phyloP scores from a whole-genome alignment of 257 asterid species.

The Asclepias syriaca region DNA sequence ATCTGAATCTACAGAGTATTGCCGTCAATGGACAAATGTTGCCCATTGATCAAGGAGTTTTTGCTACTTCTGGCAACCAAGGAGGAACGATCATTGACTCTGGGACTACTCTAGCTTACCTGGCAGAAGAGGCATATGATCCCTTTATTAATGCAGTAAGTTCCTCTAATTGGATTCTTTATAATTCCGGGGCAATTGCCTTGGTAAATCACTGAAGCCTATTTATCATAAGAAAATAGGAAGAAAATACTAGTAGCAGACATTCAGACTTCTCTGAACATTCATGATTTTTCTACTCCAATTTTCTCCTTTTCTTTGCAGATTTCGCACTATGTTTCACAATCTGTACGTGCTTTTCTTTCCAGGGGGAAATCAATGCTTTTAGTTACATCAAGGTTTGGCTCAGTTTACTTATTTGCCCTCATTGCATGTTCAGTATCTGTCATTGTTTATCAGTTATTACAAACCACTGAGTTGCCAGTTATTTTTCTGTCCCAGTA shows the following conservation, averaged over 20 bases:
- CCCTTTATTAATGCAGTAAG: slow-evolving; percentile 77
- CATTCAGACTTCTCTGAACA: not conserved
- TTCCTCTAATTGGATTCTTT: slow-evolving; percentile 9
- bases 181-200: not conserved
- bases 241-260: not conserved
- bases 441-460: not conserved
- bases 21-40: slow-evolving; percentile 80
- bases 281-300: not conserved
- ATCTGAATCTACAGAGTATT: slow-evolving; percentile 72
- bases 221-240: not conserved
- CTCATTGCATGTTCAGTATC: not conserved
- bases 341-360: slow-evolving; percentile 50
- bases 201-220: not conserved
- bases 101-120: slow-evolving; percentile 93
- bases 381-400: slow-evolving; percentile 74
- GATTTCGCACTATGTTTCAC: slow-evolving; percentile 61
- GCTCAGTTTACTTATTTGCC: slow-evolving; percentile 3
- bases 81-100: slow-evolving; percentile 92
- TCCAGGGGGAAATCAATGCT: slow-evolving; percentile 77
- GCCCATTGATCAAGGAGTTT: slow-evolving; percentile 63
- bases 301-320: slow-evolving; percentile 25
- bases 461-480: not conserved
- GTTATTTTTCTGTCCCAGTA: slow-evolving; percentile 29
- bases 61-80: slow-evolving; percentile 54
- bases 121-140: slow-evolving; percentile 82